Evolutionary conservation across 2,329 filamentous ascomycete species (phyloP).

Genomic region (Stenocarpella maydis): DNA sequence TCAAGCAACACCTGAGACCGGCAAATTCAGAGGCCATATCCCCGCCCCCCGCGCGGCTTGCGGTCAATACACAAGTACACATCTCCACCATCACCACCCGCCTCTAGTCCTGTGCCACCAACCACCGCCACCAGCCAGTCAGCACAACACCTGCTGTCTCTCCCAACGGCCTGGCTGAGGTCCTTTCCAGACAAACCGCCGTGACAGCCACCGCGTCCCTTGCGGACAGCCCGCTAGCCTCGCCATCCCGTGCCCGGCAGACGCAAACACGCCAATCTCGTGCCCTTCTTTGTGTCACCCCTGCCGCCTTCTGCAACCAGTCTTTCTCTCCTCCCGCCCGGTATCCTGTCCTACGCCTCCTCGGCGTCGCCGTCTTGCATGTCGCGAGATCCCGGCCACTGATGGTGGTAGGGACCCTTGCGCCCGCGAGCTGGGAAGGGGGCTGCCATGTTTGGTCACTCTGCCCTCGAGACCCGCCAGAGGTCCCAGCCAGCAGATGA

Average conservation of each 20-base stretch:
- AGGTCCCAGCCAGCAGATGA: slow-evolving; percentile 9
- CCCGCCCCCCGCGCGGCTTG: neutral
- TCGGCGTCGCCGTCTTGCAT: slow-evolving; percentile 8
- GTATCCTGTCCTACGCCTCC: neutral
- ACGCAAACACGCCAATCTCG: neutral
- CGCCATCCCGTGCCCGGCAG: slow-evolving; percentile 2
- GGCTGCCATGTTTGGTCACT: slow-evolving; percentile 35
- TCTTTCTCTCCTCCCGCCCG: neutral
- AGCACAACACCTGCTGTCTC: neutral
- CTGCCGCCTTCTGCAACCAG: neutral
- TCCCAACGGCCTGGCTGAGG: neutral
- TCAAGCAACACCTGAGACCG: neutral
- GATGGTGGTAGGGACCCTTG: slow-evolving; percentile 14
- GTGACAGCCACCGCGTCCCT: slow-evolving; percentile 25
- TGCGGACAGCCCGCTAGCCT: slow-evolving; percentile 13
- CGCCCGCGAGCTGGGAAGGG: slow-evolving; percentile 23
- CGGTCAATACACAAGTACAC: neutral
- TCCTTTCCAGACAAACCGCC: neutral
- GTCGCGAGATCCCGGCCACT: neutral
- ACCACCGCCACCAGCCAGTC: neutral
- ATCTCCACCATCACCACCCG: neutral
- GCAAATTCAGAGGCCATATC: neutral
- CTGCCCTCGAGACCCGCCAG: slow-evolving; percentile 26
- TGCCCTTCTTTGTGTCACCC: slow-evolving; percentile 4
- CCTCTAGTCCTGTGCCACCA: neutral